A percentile compares a stretch with the other conserved stretches of the same genome.
These are phyloP conservation scores for Gnetum montanum DNA, from an alignment of 75 land plant species.

Conservation along the genomic window DNA sequence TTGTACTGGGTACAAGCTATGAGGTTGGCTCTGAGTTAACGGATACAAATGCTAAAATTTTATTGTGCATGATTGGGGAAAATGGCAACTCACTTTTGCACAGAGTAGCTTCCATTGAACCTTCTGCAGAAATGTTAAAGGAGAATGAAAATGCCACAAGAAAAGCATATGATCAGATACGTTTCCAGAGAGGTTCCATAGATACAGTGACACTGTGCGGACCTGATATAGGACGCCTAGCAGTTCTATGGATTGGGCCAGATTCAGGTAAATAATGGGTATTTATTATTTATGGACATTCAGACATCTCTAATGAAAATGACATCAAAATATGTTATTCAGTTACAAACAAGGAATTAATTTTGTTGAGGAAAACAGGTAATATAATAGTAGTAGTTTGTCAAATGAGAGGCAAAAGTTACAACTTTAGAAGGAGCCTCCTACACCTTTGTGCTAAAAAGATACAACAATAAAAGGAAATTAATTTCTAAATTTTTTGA, in stretches of 20 bases:
- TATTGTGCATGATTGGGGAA: slow-evolving; percentile 66
- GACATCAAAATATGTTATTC: no score
- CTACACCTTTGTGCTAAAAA: no score
- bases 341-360: no score
- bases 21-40: slow-evolving; percentile 42
- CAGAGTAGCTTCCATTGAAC: slow-evolving; percentile 36
- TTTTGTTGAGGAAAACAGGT: no score
- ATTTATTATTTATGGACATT: not conserved
- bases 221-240: slow-evolving; percentile 42
- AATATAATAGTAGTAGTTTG: no score
- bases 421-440: no score
- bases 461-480: no score
- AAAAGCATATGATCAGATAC: slow-evolving; percentile 2
- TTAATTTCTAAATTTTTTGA: no score
- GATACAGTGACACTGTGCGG: slow-evolving; percentile 57
- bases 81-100: slow-evolving; percentile 64
- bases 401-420: no score
- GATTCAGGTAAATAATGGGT: slow-evolving; percentile 73
- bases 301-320: not conserved
- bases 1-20: slow-evolving; percentile 47
- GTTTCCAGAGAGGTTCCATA: slow-evolving; percentile 58
- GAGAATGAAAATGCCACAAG: not conserved
- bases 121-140: not conserved
- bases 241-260: slow-evolving; percentile 71
- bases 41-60: slow-evolving; percentile 41